Base-by-base conservation (phyloP, 176 grass and related monocot genomes). In the Aegilops bicornis region DNA sequence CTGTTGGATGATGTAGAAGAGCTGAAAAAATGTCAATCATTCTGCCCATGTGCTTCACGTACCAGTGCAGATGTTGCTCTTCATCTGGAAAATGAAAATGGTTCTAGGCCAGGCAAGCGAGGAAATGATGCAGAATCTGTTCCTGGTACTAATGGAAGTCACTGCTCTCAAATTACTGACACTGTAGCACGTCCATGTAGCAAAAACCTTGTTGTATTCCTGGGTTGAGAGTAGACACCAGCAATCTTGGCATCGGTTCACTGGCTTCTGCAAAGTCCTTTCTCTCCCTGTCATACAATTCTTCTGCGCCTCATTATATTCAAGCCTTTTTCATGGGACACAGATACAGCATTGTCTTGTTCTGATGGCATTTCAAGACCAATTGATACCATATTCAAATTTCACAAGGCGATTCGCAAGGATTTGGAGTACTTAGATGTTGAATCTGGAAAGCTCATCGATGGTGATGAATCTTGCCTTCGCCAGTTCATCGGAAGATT, bases 371-470 rank as follows among this genome's bases (percentile, higher is more conserved):
- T 90, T 75, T 80, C 90, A 73, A 92, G 93, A 84, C 97, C 97
- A 85, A 99, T 99, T 50, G 97, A 99, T 70, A 89, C 92, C 64
- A 97, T 99, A 89, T 99, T 99, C 89, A 92, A 99, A 69, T 99
- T 99, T 89, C 97, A 99, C 81, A 99, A 97, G 85, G 97, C 94
- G 80, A 99, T 99, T 45, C 85, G 97, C 59, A 99, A 99, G 69
- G 97, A 99, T 90, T 74, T 99, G 68, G 92, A 97, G 82, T 97
- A 94, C 33, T 64, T 99, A 78, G 97, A 99, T 87, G 87, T 90
- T 78, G 97, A 99, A 83, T 99, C 97, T 47, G 94, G 87, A 43
- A 97, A 93, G 79, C 92, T 99, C 36, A 97, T 97, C 27, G 86
- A 94, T 88, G 95, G 92, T 40, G 87, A 99, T 24, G 94, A 90